A percentile compares a stretch with the other conserved stretches of the same genome.
These are phyloP conservation scores for Heterobasidion irregulare DNA, from an alignment of 1,284 basidiomycete species.

Conservation along the genomic window DNA sequence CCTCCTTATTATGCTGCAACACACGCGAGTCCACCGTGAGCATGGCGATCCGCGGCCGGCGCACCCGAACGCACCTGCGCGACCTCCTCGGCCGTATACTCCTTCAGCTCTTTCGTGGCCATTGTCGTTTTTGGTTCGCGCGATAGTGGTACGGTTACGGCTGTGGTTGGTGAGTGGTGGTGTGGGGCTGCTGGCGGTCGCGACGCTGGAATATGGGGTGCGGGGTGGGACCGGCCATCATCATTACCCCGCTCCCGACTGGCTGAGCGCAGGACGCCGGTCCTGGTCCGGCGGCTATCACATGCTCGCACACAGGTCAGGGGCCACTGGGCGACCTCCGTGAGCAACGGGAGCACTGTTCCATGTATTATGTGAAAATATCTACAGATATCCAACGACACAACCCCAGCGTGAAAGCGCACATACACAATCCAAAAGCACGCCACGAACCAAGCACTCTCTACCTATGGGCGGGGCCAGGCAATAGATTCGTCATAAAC, in stretches of 20 bases:
- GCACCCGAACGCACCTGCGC: slow-evolving; percentile 33
- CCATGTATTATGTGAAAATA: no score
- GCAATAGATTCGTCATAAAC: no score
- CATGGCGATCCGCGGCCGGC: neutral
- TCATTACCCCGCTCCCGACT: neutral
- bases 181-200: neutral
- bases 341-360: no score
- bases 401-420: no score
- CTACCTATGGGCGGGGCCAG: no score
- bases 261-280: neutral
- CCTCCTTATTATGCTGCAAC: slow-evolving; percentile 66
- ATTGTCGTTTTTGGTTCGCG: slow-evolving; percentile 12
- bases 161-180: neutral
- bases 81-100: slow-evolving; percentile 43
- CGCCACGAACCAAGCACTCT: no score
- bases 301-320: neutral
- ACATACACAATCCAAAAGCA: no score
- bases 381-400: no score
- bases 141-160: neutral
- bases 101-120: slow-evolving; percentile 23
- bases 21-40: neutral
- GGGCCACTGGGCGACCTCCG: neutral
- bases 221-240: neutral
- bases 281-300: no score
- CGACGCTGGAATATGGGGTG: neutral